These are phyloP conservation scores for Hygrocybe punicea DNA, from an alignment of 768 basidiomycete species.

Conservation along the genomic window DNA sequence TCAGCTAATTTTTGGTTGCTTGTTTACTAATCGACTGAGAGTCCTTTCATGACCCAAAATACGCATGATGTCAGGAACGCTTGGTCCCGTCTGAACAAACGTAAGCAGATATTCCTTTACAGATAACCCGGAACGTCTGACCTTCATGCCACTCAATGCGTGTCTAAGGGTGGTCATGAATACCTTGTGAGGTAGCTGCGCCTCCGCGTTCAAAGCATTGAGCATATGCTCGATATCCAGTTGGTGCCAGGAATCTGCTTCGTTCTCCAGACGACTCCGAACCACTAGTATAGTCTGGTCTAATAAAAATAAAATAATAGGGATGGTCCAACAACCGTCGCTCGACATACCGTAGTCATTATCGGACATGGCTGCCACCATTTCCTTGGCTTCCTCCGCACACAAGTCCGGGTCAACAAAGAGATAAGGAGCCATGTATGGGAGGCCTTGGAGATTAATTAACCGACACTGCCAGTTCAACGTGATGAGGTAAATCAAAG, in stretches of 20 bases:
- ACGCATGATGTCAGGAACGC: constrained; percentile 43
- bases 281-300: constrained; percentile 36
- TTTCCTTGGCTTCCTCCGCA: constrained; percentile 50
- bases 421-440: constrained; percentile 66
- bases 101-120: neutral
- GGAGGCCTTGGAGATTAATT: constrained; percentile 68
- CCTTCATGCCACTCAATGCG: constrained; percentile 82
- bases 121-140: constrained; percentile 26
- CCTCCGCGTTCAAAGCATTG: constrained; percentile 42
- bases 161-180: constrained; percentile 75
- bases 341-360: constrained; percentile 40
- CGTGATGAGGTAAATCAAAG: neutral
- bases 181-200: constrained; percentile 42
- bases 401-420: constrained; percentile 67
- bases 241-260: constrained; percentile 39
- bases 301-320: constrained; percentile 14
- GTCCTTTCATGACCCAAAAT: constrained; percentile 44
- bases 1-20: neutral
- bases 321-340: constrained; percentile 1
- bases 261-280: constrained; percentile 26
- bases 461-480: constrained; percentile 54
- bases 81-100: constrained; percentile 45
- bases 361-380: constrained; percentile 45
- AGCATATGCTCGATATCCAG: constrained; percentile 38
- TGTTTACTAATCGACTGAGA: constrained; percentile 33